Conservation (phyloP, 176 grass and related monocot species). For the Bonia amplexicaulis region DNA sequence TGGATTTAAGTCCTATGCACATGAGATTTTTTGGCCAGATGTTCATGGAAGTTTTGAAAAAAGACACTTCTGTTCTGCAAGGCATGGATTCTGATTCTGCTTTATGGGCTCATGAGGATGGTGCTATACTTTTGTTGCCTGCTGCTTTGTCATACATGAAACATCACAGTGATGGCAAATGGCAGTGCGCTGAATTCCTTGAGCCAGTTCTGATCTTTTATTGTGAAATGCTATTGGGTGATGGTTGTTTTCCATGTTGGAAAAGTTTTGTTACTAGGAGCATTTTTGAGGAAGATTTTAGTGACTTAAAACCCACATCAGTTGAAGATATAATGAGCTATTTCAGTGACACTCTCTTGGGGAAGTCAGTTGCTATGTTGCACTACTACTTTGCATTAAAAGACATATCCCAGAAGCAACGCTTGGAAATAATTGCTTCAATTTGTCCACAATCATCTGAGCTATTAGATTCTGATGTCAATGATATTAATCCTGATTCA, state of each 20-base stretch:
- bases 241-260: constrained; percentile 68
- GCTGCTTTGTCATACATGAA: constrained; percentile 69
- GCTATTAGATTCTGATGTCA: constrained; percentile 55
- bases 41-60: constrained; percentile 53
- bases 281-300: constrained; percentile 57
- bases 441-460: constrained; percentile 60
- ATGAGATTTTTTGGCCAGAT: constrained; percentile 66
- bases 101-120: constrained; percentile 42
- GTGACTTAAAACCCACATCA: constrained; percentile 41
- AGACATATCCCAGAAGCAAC: constrained; percentile 42
- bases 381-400: constrained; percentile 43
- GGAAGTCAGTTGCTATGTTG: constrained; percentile 71
- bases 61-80: constrained; percentile 39
- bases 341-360: constrained; percentile 73
- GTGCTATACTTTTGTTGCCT: constrained; percentile 73
- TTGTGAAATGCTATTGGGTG: constrained; percentile 45
- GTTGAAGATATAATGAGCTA: constrained; percentile 49
- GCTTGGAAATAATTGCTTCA: constrained; percentile 65
- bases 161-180: constrained; percentile 33
- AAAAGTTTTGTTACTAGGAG: constrained; percentile 49
- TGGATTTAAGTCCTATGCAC: constrained; percentile 71
- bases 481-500: constrained; percentile 35
- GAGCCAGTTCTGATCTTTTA: constrained; percentile 52
- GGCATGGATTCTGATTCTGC: constrained; percentile 16
- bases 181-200: constrained; percentile 40